Evolutionary conservation across 2,329 filamentous ascomycete genomes (phyloP), one percentile per base, ranked within the genome.

Genomic region (Diaporthe sp.): DNA sequence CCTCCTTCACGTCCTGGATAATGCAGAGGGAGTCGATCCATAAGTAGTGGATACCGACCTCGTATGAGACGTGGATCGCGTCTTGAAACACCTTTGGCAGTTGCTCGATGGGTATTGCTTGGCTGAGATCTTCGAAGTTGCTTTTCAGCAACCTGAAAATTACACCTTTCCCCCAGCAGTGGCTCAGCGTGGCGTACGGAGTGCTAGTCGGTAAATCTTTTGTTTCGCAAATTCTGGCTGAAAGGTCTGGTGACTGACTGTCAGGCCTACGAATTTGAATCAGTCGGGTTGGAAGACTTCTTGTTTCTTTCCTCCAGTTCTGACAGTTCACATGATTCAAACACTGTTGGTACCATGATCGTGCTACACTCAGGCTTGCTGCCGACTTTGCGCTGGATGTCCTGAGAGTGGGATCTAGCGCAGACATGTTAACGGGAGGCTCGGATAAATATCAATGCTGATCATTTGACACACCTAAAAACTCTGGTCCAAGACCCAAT

Each of bases 21-120:
- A 63, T 63, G 59, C 59, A 63, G 9, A 63, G 61, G 8, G 61
- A 65, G 22, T 65, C 61, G 30, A 65, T 50, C 61, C 61, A 65
- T 19, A 65, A 4, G 22, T 65, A 65, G 22, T 22, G 25, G 42
- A 65, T 50, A 5, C 27, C 61, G 27, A 65, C 10, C 42, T 65
- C 27, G 12, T n/a, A 6, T 35, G 61, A 9, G 39, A 50, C 22
- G 19, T 50, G 13, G 3, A 65, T n/a, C 22, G 61, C 61, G 42
- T 65, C 61, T 32, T 65, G 61, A 19, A 65, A 65, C 13, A 47
- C 39, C 4, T 65, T 65, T 35, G 61, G 61, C 19, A 65, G 42
- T 10, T 25, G 30, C 0, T 1, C 8, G 30, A 65, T 50, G 10
- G 61, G 61, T 25, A 65, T 65, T 1, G 19, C 30, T 50, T 15